Conservation (phyloP, 768 basidiomycete species). For the Tricholoma terreum region DNA sequence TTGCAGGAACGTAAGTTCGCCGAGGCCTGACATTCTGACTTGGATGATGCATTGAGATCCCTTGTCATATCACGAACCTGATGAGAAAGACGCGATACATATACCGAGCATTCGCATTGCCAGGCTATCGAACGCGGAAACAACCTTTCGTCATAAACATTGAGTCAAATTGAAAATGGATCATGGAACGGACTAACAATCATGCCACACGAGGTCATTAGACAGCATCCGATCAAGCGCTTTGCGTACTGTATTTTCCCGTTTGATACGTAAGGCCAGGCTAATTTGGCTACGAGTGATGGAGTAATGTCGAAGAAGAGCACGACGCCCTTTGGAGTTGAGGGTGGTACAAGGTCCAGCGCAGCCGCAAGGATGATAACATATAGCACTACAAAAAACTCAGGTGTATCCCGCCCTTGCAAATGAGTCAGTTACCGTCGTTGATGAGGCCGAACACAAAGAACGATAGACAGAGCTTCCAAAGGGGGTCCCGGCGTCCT, state of each 20-base stretch:
- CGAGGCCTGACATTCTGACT: slow-evolving; percentile 57
- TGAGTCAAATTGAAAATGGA: neutral
- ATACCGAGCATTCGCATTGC: slow-evolving; percentile 76
- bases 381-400: slow-evolving; percentile 65
- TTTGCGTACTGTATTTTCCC: slow-evolving; percentile 80
- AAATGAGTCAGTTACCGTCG: slow-evolving; percentile 53
- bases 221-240: slow-evolving; percentile 72
- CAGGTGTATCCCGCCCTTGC: neutral
- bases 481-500: slow-evolving; percentile 10
- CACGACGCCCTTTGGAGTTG: slow-evolving; percentile 92
- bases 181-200: slow-evolving; percentile 50
- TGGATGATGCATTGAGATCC: neutral
- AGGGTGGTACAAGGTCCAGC: slow-evolving; percentile 85
- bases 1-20: slow-evolving; percentile 92
- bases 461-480: slow-evolving; percentile 61
- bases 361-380: slow-evolving; percentile 97
- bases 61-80: slow-evolving; percentile 42
- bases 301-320: slow-evolving; percentile 94
- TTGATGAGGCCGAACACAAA: slow-evolving; percentile 91
- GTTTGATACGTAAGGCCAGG: slow-evolving; percentile 87
- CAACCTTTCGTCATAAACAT: slow-evolving; percentile 46
- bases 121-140: slow-evolving; percentile 67
- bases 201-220: slow-evolving; percentile 80
- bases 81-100: slow-evolving; percentile 77
- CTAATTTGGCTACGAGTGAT: slow-evolving; percentile 79